Base-by-base conservation (phyloP, 2,329 filamentous ascomycete species). In the Clarireedia sp. region DNA sequence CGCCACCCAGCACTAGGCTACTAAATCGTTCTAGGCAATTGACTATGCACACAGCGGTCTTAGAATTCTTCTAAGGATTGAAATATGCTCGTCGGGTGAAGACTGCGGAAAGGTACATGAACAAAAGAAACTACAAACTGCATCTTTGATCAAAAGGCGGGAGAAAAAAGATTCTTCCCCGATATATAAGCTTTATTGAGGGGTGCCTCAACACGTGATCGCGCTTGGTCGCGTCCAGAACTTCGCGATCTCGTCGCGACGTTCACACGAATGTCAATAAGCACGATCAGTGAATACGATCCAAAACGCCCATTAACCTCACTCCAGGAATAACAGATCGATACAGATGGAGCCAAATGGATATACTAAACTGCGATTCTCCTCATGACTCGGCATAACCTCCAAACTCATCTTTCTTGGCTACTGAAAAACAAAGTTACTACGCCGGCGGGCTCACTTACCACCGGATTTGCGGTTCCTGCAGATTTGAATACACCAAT, bases 361-460 rank as follows among this genome's bases (percentile, higher is more conserved):
- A 54, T 47, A 57, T 58, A 44, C 51, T 53, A 54, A 56, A 55
- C 46, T 48, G 56, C 60, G 24, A 52, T 56, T 54, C 54, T 58
- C 65, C 64, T 62, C 61, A 69, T 69, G 67, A 69, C 67, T 68
- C 63, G 64, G 57, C 62, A 69, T 61, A 69, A 69, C 61, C 64
- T 69, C 43, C 59, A 63, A 58, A 54, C 43, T 61, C 67, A 69
- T 51, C 65, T 69, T 57, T 63, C 66, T 55, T 69, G 67, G 67
- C 64, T 69, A 53, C 61, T 68, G 50, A 61, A 63, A 43, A 59
- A 59, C 51, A 56, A 63, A 62, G 60, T 65, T 52, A 60, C 61
- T 63, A 59, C 60, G 37, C 59, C 63, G 26, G 59, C 51, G 54
- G 54, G 51, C 51, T 57, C 57, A 51, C 55, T 57, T 46, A 53